Conservation (phyloP, 2,329 filamentous ascomycete species). For the Parafenestella ontariensis region DNA sequence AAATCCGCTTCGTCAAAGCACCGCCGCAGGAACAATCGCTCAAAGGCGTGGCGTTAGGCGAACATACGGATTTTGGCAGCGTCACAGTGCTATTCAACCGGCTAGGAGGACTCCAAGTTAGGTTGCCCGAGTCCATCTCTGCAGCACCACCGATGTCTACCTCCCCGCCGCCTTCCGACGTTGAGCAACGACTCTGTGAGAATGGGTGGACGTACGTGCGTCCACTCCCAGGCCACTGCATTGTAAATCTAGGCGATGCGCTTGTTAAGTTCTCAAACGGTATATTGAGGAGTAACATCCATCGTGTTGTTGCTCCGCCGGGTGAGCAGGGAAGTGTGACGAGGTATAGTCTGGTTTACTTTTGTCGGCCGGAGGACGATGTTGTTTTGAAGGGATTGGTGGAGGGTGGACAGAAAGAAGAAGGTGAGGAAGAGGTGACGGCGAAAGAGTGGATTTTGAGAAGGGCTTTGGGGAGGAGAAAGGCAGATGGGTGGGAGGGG, state of each 20-base stretch:
- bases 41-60: constrained; percentile 54
- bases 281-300: constrained; percentile 51
- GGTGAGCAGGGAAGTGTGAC: constrained; percentile 49
- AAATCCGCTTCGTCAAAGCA: constrained; percentile 61
- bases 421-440: constrained; percentile 43
- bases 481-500: constrained; percentile 37
- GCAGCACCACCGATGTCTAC: neutral
- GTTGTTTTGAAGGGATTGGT: constrained; percentile 38
- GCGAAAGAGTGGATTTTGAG: constrained; percentile 55
- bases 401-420: constrained; percentile 25
- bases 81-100: constrained; percentile 65
- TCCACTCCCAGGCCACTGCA: constrained; percentile 57
- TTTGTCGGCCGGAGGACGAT: constrained; percentile 55
- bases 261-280: constrained; percentile 56
- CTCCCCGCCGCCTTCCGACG: neutral
- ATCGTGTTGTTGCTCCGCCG: constrained; percentile 60
- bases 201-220: constrained; percentile 61
- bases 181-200: constrained; percentile 26
- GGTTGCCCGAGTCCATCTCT: constrained; percentile 48
- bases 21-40: constrained; percentile 56
- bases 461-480: constrained; percentile 48
- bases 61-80: constrained; percentile 65
- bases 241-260: constrained; percentile 59
- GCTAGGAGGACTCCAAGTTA: constrained; percentile 62
- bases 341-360: constrained; percentile 63